A percentile compares a stretch with the other conserved stretches of the same genome.
Evolutionary conservation across 345 rosid genomes (phyloP).

Genomic region (rapeseed (Brassica napus)): DNA sequence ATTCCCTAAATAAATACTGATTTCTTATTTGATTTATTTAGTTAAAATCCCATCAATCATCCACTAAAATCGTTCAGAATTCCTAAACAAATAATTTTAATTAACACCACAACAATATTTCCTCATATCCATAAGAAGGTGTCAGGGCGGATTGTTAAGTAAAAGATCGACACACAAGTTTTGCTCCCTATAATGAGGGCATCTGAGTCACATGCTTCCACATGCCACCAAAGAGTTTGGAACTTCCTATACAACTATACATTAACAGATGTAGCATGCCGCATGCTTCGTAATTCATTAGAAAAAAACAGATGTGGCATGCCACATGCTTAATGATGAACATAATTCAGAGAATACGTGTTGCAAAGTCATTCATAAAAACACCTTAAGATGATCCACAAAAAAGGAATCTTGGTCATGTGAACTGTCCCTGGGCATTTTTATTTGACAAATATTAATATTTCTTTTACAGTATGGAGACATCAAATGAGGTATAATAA

Average conservation of each 20-base stretch:
- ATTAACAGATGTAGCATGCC: constrained; percentile 22
- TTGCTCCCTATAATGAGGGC: constrained; percentile 44
- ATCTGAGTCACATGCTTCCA: constrained; percentile 44
- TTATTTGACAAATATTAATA: background rate
- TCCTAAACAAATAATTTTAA: background rate
- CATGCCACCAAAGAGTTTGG: constrained; percentile 45
- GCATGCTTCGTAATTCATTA: background rate
- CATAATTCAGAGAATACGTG: constrained; percentile 34
- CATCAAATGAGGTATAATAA: background rate
- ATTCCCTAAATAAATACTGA: background rate
- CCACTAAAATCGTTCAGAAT: background rate
- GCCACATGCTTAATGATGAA: constrained; percentile 13
- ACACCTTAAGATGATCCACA: constrained; percentile 29
- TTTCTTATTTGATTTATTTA: background rate
- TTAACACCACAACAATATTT: background rate
- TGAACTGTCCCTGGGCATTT: constrained; percentile 15
- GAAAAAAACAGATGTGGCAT: constrained; percentile 17
- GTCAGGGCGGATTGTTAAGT: constrained; percentile 23
- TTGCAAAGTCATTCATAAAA: constrained; percentile 14
- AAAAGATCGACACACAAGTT: constrained; percentile 39
- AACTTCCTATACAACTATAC: constrained; percentile 23
- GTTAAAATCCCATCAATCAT: background rate
- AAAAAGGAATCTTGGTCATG: constrained; percentile 37
- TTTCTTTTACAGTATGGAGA: background rate
- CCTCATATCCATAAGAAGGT: background rate